Conservation (phyloP, 1,284 basidiomycete species). For the Rhizoctonia solani region DNA sequence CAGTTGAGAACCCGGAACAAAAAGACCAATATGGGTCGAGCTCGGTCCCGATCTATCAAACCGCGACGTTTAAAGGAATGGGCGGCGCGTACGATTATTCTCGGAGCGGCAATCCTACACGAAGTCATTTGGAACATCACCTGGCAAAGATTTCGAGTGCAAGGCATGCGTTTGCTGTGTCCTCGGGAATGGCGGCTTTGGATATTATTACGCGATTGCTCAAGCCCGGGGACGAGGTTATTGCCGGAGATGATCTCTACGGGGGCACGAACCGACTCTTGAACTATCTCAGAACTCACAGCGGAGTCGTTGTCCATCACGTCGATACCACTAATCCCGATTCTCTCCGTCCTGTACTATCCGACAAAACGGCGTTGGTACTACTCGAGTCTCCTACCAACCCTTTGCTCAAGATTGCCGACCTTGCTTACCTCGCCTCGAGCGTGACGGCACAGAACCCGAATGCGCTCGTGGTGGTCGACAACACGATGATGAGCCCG, state of each 20-base stretch:
- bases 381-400: constrained; percentile 98
- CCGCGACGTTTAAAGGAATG: constrained; percentile 97
- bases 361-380: constrained; percentile 85
- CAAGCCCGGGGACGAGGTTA: constrained; percentile 92
- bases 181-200: constrained; percentile 97
- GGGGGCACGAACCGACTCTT: constrained; percentile 97
- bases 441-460: constrained; percentile 82
- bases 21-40: constrained; percentile 97
- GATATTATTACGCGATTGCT: constrained; percentile 94
- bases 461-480: constrained; percentile 86
- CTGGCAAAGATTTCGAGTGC: constrained; percentile 93
- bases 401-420: constrained; percentile 93
- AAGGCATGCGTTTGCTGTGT: constrained; percentile 85
- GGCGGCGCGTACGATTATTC: constrained; percentile 92
- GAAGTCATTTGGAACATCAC: constrained; percentile 93
- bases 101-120: constrained; percentile 94
- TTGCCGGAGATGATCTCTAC: constrained; percentile 98
- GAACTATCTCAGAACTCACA: constrained; percentile 85
- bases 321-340: constrained; percentile 86
- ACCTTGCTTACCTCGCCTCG: constrained; percentile 79
- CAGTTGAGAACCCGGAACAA: constrained; percentile 78
- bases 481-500: constrained; percentile 99
- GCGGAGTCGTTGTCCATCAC: constrained; percentile 89
- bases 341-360: constrained; percentile 66
- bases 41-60: constrained; percentile 96